These are phyloP conservation scores for Heteromeles arbutifolia DNA, from an alignment of 306 rosid genomes.

Conservation along the genomic window DNA sequence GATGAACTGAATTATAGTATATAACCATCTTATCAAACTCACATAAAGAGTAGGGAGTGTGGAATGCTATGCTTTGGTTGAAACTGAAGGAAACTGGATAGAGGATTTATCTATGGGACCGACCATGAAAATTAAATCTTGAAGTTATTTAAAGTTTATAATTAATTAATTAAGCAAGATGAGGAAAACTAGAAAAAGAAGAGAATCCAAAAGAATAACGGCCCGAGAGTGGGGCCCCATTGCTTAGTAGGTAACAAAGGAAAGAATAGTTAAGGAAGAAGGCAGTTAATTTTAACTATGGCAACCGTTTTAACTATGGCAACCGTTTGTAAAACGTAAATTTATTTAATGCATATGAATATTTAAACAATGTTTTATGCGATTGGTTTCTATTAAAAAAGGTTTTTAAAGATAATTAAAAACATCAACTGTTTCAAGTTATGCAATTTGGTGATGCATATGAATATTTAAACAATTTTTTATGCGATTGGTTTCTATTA, in stretches of 20 bases:
- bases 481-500: too few relatives aligned
- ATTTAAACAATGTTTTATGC: too few relatives aligned
- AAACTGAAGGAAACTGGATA: slow-evolving; percentile 27
- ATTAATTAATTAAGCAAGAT: background rate
- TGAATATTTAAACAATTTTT: too few relatives aligned
- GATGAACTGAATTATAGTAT: background rate
- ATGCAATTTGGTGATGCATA: too few relatives aligned
- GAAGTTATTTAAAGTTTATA: background rate
- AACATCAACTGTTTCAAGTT: too few relatives aligned
- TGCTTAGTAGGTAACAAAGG: slow-evolving; percentile 55
- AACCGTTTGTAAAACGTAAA: too few relatives aligned
- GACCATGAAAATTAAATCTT: slow-evolving; percentile 20
- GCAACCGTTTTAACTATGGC: too few relatives aligned
- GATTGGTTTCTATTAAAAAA: too few relatives aligned
- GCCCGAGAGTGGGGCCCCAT: slow-evolving; percentile 32
- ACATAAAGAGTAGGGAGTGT: background rate
- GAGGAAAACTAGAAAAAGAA: slow-evolving; percentile 2
- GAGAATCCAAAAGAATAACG: slow-evolving; percentile 47
- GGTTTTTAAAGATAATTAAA: background rate
- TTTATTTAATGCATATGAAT: too few relatives aligned
- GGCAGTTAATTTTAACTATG: slow-evolving; percentile 29
- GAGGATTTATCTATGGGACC: slow-evolving; percentile 7
- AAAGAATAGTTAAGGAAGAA: slow-evolving; percentile 59
- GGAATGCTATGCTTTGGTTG: slow-evolving; percentile 27
- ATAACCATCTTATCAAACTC: background rate